Percentiles rank a stretch among this genome's conserved stretches.
Evolutionary conservation across 495 filamentous ascomycete genomes (phyloP).

Genomic region (Neurospora tetraspora): DNA sequence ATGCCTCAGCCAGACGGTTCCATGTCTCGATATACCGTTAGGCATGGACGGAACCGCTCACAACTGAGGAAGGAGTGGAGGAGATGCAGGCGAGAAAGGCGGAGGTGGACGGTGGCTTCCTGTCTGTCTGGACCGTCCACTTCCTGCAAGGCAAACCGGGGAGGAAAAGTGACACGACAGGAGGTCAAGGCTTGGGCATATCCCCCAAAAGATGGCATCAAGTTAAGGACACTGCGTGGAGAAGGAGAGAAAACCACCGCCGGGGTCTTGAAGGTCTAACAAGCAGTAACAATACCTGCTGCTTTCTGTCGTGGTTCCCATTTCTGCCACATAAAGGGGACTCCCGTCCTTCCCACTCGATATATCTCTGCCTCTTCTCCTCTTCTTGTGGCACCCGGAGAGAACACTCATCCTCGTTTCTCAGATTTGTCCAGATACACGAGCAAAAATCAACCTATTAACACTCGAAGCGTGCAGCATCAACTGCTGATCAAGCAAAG

Average conservation of each 20-base stretch:
- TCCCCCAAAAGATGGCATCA: not conserved
- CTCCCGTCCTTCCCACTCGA: conserved; percentile 7
- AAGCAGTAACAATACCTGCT: not conserved
- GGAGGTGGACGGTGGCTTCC: not conserved
- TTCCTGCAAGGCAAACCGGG: not conserved
- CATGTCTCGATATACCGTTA: not conserved
- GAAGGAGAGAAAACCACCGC: not conserved
- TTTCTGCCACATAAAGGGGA: conserved; percentile 12
- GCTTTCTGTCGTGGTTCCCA: not conserved
- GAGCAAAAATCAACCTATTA: not conserved
- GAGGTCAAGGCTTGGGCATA: not conserved
- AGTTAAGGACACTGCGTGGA: not conserved
- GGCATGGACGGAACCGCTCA: not conserved
- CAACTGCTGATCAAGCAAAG: not conserved
- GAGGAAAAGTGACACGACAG: not conserved
- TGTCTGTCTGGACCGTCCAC: not conserved
- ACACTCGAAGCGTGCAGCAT: not conserved
- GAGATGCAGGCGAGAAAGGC: not conserved
- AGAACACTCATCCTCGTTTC: not conserved
- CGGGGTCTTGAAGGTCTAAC: not conserved
- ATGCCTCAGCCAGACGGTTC: conserved; percentile 8
- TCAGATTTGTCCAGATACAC: not conserved
- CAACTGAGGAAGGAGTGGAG: not conserved
- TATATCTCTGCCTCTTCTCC: conserved; percentile 3
- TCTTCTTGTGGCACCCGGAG: conserved; percentile 4